Evolutionary conservation across 2,329 filamentous ascomycete genomes (phyloP), one percentile per base, ranked within the genome.

Genomic region (Sordariomycetes sp.): DNA sequence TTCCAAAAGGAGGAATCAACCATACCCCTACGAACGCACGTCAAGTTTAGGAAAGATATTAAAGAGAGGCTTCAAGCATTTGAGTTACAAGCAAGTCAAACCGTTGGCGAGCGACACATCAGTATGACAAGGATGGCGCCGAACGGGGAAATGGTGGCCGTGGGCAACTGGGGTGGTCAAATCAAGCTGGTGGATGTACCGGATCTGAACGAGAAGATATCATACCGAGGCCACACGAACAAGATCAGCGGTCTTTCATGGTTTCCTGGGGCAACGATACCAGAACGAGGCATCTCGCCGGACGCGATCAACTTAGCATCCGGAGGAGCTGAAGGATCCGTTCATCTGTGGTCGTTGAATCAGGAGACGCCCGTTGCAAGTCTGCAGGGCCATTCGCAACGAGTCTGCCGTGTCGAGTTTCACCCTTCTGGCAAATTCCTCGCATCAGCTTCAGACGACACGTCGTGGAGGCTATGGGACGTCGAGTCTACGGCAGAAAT

Each of bases 381-480:
- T 0, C 67, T 96, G 0, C 72, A 79, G 17, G 92, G 90, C 1
- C 92, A 98, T 51, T 79, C 75, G 5, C 84, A 83, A 35, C 80
- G 92, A 40, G 87, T 98, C 8, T 94, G 87, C 48, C 78, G 90
- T 37, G 82, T 94, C 10, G 92, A 94, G 39, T 94, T 96, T 50
- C 92, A 98, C 46, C 92, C 92, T 0, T 94, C 86, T 0, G 90
- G 90, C 4, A 73, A 73, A 41, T 96, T 90, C 50, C 67, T 96
- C 6, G 92, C 90, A 5, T 94, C 88, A 1, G 92, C 92, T 6
- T 94, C 87, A 0, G 92, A 92, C 49, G 92, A 98, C 53, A 94
- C 87, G 3, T 94, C 92, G 1, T 98, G 92, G 92, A 78, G 90
- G 29, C 66, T 98, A 21, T 98, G 92, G 90, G 90, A 96, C 53